Percentiles rank a stretch among this genome's conserved stretches.
phyloP scores from a whole-genome alignment of 2,329 filamentous ascomycete genomes.

The Stachybotrys elegans region DNA sequence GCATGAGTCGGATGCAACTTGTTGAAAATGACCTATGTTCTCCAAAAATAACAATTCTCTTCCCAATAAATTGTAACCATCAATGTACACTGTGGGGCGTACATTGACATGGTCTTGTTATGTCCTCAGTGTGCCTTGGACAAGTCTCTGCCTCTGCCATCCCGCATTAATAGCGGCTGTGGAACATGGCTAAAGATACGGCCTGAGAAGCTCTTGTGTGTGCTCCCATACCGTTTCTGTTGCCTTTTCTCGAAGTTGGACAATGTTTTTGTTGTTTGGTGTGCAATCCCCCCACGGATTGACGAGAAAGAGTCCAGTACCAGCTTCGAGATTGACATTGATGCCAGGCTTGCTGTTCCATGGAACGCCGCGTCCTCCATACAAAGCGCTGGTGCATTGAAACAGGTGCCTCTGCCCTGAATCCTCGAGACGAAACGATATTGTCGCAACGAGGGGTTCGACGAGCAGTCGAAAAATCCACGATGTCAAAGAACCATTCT shows the following conservation, averaged over 20 bases:
- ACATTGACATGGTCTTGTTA: no score
- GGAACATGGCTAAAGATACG: no score
- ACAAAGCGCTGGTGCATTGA: slow-evolving; percentile 27
- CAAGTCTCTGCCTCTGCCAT: no score
- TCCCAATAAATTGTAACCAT: no score
- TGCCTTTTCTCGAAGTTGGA: slow-evolving; percentile 21
- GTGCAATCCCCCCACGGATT: slow-evolving; percentile 25
- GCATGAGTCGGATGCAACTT: no score
- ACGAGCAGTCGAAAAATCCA: slow-evolving; percentile 27
- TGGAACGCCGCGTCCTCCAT: slow-evolving; percentile 25
- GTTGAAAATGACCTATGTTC: no score
- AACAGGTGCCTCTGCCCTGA: slow-evolving; percentile 29
- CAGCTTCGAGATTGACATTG: slow-evolving; percentile 19
- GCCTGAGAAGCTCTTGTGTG: slow-evolving; percentile 22
- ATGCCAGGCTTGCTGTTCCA: slow-evolving; percentile 24
- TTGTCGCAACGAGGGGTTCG: slow-evolving; percentile 22
- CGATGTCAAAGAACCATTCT: slow-evolving; percentile 15
- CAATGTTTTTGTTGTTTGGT: slow-evolving; percentile 22
- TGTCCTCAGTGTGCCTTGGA: no score
- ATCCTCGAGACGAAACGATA: slow-evolving; percentile 23
- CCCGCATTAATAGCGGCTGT: no score
- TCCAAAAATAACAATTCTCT: no score
- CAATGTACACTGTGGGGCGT: no score
- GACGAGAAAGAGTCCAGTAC: slow-evolving; percentile 27
- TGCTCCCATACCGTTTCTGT: slow-evolving; percentile 25